A percentile compares a stretch with the other conserved stretches of the same genome.
phyloP scores from a whole-genome alignment of 2,329 filamentous ascomycete species.

The Colletotrichum sp. region DNA sequence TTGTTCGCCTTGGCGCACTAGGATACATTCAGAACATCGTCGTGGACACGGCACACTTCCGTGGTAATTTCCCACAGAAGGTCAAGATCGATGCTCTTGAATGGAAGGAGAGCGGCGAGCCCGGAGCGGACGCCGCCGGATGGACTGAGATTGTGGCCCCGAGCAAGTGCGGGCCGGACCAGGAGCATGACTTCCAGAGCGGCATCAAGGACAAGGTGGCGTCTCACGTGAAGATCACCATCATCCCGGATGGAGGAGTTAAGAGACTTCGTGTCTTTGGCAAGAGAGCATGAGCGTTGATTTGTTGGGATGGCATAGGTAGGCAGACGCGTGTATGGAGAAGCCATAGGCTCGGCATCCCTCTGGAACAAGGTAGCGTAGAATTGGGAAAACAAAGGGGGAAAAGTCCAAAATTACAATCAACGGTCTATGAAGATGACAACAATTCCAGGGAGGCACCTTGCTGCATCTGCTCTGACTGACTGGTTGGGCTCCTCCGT shows the following conservation, averaged over 20 bases:
- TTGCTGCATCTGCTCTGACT: neutral
- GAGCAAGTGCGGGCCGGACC: conserved; percentile 74
- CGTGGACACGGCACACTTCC: conserved; percentile 82
- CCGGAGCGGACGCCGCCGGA: conserved; percentile 57
- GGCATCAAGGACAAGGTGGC: conserved; percentile 64
- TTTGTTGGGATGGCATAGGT: neutral
- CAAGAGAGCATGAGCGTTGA: conserved; percentile 46
- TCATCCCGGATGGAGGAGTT: conserved; percentile 92
- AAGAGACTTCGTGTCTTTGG: conserved; percentile 85
- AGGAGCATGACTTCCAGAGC: conserved; percentile 71
- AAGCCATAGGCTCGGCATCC: neutral
- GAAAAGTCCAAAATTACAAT: neutral
- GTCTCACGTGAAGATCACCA: conserved; percentile 87
- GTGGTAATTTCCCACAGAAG: conserved; percentile 84
- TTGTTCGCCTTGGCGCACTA: conserved; percentile 73
- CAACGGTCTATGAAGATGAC: neutral
- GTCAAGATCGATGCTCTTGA: conserved; percentile 70
- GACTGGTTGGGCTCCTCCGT: neutral
- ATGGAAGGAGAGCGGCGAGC: conserved; percentile 59
- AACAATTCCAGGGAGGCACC: neutral
- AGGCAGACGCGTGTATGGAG: neutral
- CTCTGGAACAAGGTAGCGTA: neutral
- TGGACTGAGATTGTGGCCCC: conserved; percentile 73
- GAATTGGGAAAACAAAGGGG: neutral
- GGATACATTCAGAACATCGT: conserved; percentile 70